Percentiles rank a stretch among this genome's conserved stretches.
Evolutionary conservation across 2,329 filamentous ascomycete genomes (phyloP).

Genomic region (Claviceps quebecensis): DNA sequence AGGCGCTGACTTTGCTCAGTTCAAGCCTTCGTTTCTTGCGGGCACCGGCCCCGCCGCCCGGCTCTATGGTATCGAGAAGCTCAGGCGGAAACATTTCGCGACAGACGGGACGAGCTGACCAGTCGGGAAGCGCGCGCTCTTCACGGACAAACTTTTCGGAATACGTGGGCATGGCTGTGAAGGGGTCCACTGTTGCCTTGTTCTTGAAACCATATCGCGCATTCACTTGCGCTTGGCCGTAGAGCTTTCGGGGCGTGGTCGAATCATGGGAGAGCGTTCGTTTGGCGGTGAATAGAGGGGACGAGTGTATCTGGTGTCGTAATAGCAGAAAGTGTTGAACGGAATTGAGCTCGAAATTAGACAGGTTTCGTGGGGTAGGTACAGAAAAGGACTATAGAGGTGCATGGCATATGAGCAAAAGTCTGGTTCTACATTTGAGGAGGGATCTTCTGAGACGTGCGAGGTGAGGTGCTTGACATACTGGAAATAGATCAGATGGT

Average conservation of each 20-base stretch:
- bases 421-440: neutral
- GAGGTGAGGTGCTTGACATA: constrained; percentile 16
- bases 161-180: constrained; percentile 44
- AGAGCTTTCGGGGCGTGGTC: constrained; percentile 26
- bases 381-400: constrained; percentile 32
- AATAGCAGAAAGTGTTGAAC: constrained; percentile 40
- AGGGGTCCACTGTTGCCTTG: constrained; percentile 43
- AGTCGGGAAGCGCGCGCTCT: constrained; percentile 39
- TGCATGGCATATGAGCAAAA: neutral
- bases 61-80: constrained; percentile 40
- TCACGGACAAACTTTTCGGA: constrained; percentile 38
- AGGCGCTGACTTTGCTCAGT: constrained; percentile 31
- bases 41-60: constrained; percentile 20
- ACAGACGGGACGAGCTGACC: constrained; percentile 34
- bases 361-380: constrained; percentile 30
- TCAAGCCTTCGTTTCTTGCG: constrained; percentile 31
- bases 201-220: constrained; percentile 39
- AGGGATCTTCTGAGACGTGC: neutral
- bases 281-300: constrained; percentile 42
- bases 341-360: constrained; percentile 28
- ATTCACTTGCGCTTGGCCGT: constrained; percentile 46
- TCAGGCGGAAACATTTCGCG: constrained; percentile 42
- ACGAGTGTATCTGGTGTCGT: constrained; percentile 41
- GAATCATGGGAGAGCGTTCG: constrained; percentile 28
- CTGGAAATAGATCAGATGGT: constrained; percentile 46